Evolutionary conservation across 192 early-diverging fungal genomes (phyloP).

Genomic region (Dimargaris cristalligena): DNA sequence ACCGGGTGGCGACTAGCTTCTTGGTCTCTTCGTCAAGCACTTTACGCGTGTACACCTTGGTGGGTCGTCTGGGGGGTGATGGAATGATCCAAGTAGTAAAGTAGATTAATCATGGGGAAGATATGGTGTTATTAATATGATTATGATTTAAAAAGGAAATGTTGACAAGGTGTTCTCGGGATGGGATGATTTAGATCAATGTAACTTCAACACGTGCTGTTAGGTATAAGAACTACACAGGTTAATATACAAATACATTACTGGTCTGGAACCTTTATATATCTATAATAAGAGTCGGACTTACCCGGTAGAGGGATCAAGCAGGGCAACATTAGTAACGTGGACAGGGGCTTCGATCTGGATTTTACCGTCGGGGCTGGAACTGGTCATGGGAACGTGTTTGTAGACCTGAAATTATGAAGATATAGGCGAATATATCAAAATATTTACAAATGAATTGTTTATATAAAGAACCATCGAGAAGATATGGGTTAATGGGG

Average conservation of each 20-base stretch:
- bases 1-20: neutral
- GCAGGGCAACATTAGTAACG: neutral
- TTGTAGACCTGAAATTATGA: neutral
- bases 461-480: neutral
- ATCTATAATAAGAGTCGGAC: neutral
- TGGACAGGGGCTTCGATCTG: constrained; percentile 7
- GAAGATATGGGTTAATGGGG: no score
- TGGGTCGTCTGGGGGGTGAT: neutral
- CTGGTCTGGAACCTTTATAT: neutral
- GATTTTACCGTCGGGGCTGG: neutral
- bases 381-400: constrained; percentile 4
- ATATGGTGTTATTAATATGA: neutral
- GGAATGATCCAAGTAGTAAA: neutral
- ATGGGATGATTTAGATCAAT: neutral
- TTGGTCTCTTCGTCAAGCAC: neutral
- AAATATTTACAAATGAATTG: neutral
- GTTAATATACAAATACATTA: no score
- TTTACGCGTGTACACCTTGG: neutral
- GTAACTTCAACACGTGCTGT: neutral
- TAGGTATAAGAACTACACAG: neutral
- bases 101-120: neutral
- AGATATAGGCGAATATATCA: neutral
- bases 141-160: neutral
- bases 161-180: neutral
- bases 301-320: neutral